Base-by-base conservation (phyloP, 2,329 filamentous ascomycete species). In the Fusarium tjaetaba region DNA sequence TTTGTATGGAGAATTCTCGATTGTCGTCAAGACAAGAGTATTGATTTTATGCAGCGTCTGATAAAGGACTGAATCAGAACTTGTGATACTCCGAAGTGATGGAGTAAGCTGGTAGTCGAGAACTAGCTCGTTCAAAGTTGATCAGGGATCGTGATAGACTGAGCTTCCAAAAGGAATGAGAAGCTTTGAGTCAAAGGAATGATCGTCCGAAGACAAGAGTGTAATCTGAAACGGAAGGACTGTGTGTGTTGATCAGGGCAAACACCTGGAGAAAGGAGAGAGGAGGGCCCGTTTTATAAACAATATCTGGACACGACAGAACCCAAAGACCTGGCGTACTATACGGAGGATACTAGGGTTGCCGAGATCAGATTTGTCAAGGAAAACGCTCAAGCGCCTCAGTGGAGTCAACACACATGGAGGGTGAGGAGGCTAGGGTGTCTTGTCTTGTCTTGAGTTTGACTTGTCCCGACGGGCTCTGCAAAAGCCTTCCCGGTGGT, bases 111-210 rank as follows among this genome's bases (percentile, higher is more conserved):
- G 55, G 32, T 64, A 52, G 46, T 71, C 69, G 76, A 78, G 76
- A 73, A 65, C 77, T 79, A 79, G 78, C 78, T 79, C 77, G 77
- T 65, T 68, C 57, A 39, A 56, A 68, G 49, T 53, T 68, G 73
- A 73, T 74, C 65, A 62, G 72, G 65, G 69, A 72, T 69, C 68
- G 75, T 79, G 71, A 55, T 72, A 65, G 65, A 74, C 71, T 76
- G 61, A 60, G 71, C 77, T 78, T 79, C 75, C 68, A 76, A 79
- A 73, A 80, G 74, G 79, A 80, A 79, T 79, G 79, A 78, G 75
- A 80, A 80, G 77, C 76, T 68, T 68, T 59, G 60, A 63, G 71
- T 74, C 58, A 66, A 79, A 79, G 52, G 77, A 79, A 74, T 77
- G 77, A 70, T 76, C 55, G 78, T 79, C 78, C 78, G 74, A 78